phyloP scores from a whole-genome alignment of 768 basidiomycete genomes.

The Lentinula raphanica region DNA sequence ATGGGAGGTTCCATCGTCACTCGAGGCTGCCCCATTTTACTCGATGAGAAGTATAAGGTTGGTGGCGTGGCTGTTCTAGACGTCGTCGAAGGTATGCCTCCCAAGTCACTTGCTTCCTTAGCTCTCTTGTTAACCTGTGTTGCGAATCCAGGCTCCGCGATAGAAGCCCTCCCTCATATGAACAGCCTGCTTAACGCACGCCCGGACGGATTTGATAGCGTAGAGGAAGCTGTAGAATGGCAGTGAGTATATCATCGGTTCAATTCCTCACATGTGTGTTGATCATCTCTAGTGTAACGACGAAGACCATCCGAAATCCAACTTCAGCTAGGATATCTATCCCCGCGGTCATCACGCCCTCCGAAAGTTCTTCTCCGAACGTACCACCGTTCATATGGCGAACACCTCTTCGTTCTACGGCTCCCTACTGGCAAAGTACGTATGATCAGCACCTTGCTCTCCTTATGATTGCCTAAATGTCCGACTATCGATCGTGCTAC shows the following conservation, averaged over 20 bases:
- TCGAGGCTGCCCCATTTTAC: conserved; percentile 60
- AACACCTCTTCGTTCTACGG: conserved; percentile 77
- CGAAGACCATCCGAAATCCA: conserved; percentile 76
- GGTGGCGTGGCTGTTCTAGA: conserved; percentile 79
- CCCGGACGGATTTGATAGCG: conserved; percentile 77
- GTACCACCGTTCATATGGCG: conserved; percentile 64
- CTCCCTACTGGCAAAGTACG: conserved; percentile 86
- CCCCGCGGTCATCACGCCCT: conserved; percentile 64
- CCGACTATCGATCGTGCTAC: not conserved
- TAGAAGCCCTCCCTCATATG: conserved; percentile 94
- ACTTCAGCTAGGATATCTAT: conserved; percentile 86
- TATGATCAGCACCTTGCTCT: not conserved
- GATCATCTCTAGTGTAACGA: conserved; percentile 51
- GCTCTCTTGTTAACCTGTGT: not conserved
- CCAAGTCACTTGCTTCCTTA: not conserved
- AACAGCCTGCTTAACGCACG: conserved; percentile 77
- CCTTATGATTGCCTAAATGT: not conserved
- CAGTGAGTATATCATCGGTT: conserved; percentile 57
- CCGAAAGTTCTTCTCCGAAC: conserved; percentile 29
- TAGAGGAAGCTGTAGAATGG: conserved; percentile 90
- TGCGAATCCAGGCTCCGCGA: conserved; percentile 63
- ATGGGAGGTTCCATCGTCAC: conserved; percentile 94
- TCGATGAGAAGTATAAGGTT: conserved; percentile 63
- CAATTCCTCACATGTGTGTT: not conserved
- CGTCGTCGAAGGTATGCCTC: conserved; percentile 76